Base-by-base conservation (phyloP, 176 grass and related monocot species). In the Oryza coarctata region DNA sequence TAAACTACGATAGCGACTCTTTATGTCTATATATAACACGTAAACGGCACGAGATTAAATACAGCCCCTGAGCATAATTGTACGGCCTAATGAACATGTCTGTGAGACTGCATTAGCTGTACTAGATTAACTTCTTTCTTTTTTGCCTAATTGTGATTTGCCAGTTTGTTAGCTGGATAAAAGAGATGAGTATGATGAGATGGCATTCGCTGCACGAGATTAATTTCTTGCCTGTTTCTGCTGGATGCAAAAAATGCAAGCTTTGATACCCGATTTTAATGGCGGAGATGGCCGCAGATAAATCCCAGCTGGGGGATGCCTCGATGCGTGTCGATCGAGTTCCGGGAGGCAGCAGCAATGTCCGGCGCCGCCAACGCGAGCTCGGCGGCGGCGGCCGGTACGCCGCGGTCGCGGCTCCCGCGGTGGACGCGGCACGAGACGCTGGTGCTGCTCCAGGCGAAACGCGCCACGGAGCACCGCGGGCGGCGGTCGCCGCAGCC, bases 371-470 rank as follows among this genome's bases (percentile, higher is more conserved):
- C 12, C 58, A 82, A 86, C 17, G 83, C 11, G 29, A 77, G 31
- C 67, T 82, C 83, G 5, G 73, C 83, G 10, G 71, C 74, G 61
- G 35, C 63, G 0, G 71, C 12, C 11, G n/a, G 61, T 27, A 72
- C 80, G 11, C 80, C 75, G 30, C 77, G 89, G 31, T 84, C 84
- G 26, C 81, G 89, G 17, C 82, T 91, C 29, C 86, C 89, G 1
- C 78, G 89, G 68, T 91, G 82, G 89, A 91, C 89, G 82, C 89
- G 89, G 60, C 78, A 88, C 86, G 89, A 91, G 78, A 91, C 86
- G 23, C 20, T 91, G 66, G 89, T 91, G 18, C 82, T 91, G 71
- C 82, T 91, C 85, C 82, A 88, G 78, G 86, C 81, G 12, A 28
- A 80, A 78, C 86, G 73, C 36, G 82, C 77, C 41, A 80, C 72